Evolutionary conservation across 805 yeast genomes (phyloP).

Genomic region (Teunomyces barrocoloradensis): DNA sequence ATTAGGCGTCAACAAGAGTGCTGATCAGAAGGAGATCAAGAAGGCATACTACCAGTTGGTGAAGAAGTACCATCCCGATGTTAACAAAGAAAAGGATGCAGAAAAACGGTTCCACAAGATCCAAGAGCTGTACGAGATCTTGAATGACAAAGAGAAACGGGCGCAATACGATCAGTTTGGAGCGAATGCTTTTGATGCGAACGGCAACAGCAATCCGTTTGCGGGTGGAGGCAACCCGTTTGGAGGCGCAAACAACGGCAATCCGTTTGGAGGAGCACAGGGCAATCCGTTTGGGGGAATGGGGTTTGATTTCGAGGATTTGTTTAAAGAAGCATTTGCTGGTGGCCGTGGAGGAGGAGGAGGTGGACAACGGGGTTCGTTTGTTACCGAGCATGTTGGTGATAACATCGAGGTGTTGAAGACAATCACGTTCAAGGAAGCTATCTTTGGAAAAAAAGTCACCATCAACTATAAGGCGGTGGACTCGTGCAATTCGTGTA

Average conservation of each 20-base stretch:
- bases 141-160: slow-evolving; percentile 80
- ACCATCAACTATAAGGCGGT: slow-evolving; percentile 69
- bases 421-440: slow-evolving; percentile 76
- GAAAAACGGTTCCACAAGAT: slow-evolving; percentile 87
- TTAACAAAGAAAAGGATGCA: slow-evolving; percentile 86
- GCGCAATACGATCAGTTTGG: slow-evolving; percentile 92
- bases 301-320: slow-evolving; percentile 47
- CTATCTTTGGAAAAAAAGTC: slow-evolving; percentile 73
- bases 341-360: slow-evolving; percentile 31
- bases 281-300: slow-evolving; percentile 53
- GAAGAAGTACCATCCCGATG: slow-evolving; percentile 94
- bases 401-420: slow-evolving; percentile 82
- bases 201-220: slow-evolving; percentile 50
- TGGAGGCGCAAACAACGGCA: slow-evolving; percentile 33
- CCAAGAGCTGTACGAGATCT: slow-evolving; percentile 91
- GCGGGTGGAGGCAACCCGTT: slow-evolving; percentile 33
- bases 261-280: slow-evolving; percentile 29
- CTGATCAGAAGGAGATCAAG: slow-evolving; percentile 83
- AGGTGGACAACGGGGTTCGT: slow-evolving; percentile 42
- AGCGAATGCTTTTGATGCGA: slow-evolving; percentile 72
- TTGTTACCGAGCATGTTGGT: slow-evolving; percentile 79
- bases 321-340: slow-evolving; percentile 50
- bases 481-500: slow-evolving; percentile 75
- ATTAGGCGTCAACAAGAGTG: slow-evolving; percentile 70
- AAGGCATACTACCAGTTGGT: slow-evolving; percentile 93